Base-by-base conservation (phyloP, 2,329 filamentous ascomycete species). In the Teratosphaeria destructans region DNA sequence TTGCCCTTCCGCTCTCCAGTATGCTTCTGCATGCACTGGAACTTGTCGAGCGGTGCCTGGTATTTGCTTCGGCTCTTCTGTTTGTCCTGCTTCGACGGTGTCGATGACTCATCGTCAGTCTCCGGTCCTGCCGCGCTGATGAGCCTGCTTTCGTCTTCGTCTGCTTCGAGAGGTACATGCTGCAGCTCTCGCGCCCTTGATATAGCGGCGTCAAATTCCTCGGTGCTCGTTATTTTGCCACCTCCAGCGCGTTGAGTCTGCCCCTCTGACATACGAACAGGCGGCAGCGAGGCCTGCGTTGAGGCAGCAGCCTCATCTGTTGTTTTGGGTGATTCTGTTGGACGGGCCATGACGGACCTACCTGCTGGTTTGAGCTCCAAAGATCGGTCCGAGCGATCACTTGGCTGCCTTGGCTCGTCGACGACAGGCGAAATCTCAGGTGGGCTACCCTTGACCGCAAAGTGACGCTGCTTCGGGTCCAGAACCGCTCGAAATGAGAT, bases 161-260 rank as follows among this genome's bases (percentile, higher is more conserved):
- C 74, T 14, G 74, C 70, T 32, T 78, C 75, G 0, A 78, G 65
- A 1, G 74, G 75, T 6, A 90, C 75, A 60, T 86, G 76, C 60
- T 82, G 81, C 35, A 82, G 80, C 59, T 82, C 77, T 65, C 81
- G 83, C 54, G 85, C 78, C 66, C 87, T 78, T 35, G 81, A 74
- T 60, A 94, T 90, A 58, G 83, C 81, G 39, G 82, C 75, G 35
- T 86, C 81, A 8, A 93, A 75, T 32, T 82, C 83, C 65, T 89
- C 85, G 37, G 60, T 68, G 10, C 26, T 59, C 8, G 29, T 49
- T 14, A 29, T 27, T 26, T 23, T 23, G 23, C 23, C 23, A 23
- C 4, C 59, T 54, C 3, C 43, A 19, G 16, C 43, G 2, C 8
- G 10, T 12, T 12, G 11, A 19, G 23, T 19, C 16, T n/a, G n/a